Evolutionary conservation across 1,284 basidiomycete species (phyloP).

Genomic region (Pseudozyma hubeiensis): DNA sequence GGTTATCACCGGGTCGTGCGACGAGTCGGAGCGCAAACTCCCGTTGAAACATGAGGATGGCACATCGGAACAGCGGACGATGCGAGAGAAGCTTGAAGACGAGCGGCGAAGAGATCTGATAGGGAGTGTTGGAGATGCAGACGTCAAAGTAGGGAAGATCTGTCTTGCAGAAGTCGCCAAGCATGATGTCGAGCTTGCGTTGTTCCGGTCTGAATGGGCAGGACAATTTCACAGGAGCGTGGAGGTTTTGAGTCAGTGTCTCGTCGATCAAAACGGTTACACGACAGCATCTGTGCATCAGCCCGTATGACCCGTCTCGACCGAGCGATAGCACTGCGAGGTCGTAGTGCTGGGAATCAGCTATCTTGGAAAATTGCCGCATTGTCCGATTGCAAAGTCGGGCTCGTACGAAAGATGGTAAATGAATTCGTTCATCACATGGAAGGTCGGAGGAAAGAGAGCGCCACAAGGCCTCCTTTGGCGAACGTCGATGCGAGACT

Average conservation of each 20-base stretch:
- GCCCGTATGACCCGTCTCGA: not conserved
- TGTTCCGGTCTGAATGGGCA: conserved; percentile 81
- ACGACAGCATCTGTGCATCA: conserved; percentile 8
- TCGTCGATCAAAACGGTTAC: not conserved
- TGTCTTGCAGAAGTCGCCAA: conserved; percentile 97
- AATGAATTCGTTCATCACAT: conserved; percentile 51
- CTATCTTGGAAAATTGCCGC: conserved; percentile 55
- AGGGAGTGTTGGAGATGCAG: conserved; percentile 98
- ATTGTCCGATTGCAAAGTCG: conserved; percentile 55
- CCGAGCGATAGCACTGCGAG: not conserved
- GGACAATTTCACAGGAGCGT: not conserved
- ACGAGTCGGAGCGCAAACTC: conserved; percentile 95
- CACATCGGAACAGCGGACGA: conserved; percentile 89
- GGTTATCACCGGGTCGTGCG: conserved; percentile 82
- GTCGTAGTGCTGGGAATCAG: conserved; percentile 13
- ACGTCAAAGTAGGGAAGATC: conserved; percentile 98
- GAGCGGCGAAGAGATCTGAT: conserved; percentile 97
- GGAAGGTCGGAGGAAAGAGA: not conserved
- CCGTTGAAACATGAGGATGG: conserved; percentile 99
- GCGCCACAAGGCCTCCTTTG: not conserved
- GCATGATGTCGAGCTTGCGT: conserved; percentile 90
- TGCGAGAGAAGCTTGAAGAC: conserved; percentile 97
- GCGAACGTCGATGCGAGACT: not conserved
- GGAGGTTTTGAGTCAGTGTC: conserved; percentile 10
- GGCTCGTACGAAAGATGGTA: conserved; percentile 61